These are phyloP conservation scores for Paramecium pentaurelia DNA, from an alignment of 73 alveolate genomes.

Conservation along the genomic window DNA sequence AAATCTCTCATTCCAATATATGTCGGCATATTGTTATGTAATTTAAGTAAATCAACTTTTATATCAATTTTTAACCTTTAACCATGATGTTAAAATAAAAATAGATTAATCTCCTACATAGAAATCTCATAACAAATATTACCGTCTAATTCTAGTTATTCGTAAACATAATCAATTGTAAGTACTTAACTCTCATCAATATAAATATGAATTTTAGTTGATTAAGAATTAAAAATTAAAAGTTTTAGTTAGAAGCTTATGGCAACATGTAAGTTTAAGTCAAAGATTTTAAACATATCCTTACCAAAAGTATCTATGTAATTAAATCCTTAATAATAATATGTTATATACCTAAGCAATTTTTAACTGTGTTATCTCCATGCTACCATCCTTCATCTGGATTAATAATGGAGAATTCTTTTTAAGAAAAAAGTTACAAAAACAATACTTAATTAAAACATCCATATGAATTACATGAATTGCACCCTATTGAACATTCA, in stretches of 20 bases:
- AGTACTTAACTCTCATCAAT: neutral
- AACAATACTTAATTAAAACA: neutral
- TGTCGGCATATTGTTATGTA: too few species aligned
- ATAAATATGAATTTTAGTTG: neutral
- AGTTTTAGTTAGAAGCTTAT: too few species aligned
- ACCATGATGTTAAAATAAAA: neutral
- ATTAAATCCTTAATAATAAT: neutral
- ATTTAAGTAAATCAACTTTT: neutral
- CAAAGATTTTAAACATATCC: too few species aligned
- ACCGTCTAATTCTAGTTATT: too few species aligned
- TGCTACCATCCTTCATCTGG: neutral
- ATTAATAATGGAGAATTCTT: too few species aligned
- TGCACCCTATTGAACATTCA: neutral
- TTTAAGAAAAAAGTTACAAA: neutral
- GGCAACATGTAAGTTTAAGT: neutral
- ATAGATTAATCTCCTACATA: too few species aligned
- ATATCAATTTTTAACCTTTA: too few species aligned
- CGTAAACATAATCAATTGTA: too few species aligned
- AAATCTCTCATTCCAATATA: neutral
- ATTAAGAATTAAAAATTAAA: neutral
- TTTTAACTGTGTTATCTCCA: neutral
- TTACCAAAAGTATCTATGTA: neutral
- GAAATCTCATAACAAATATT: neutral
- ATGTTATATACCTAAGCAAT: neutral
- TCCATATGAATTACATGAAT: neutral